These are phyloP conservation scores for Phanerochaete carnosa DNA, from an alignment of 768 basidiomycete species.

Conservation along the genomic window DNA sequence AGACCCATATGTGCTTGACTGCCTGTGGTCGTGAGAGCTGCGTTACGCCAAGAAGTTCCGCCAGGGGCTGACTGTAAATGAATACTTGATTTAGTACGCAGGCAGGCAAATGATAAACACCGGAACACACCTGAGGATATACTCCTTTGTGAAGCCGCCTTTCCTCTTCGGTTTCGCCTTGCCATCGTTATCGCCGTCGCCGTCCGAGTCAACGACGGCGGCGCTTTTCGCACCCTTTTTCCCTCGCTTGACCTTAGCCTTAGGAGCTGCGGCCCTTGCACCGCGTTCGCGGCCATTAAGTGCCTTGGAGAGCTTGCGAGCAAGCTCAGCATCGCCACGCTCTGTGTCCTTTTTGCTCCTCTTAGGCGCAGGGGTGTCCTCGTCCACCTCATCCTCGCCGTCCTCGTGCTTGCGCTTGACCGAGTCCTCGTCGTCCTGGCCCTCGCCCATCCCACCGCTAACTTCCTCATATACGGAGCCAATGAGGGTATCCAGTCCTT, in stretches of 20 bases:
- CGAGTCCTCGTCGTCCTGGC: constrained; percentile 17
- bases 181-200: constrained; percentile 31
- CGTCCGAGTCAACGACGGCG: constrained; percentile 29
- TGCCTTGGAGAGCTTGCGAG: constrained; percentile 40
- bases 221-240: constrained; percentile 35
- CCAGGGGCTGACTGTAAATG: constrained; percentile 61
- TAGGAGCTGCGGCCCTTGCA: constrained; percentile 23
- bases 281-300: constrained; percentile 36
- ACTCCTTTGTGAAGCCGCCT: constrained; percentile 81
- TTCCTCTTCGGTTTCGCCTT: constrained; percentile 44
- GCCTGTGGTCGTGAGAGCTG: constrained; percentile 83
- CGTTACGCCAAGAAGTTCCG: constrained; percentile 61
- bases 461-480: constrained; percentile 60
- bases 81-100: background rate
- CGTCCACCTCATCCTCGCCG: constrained; percentile 17
- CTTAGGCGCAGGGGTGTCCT: constrained; percentile 21
- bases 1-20: constrained; percentile 87
- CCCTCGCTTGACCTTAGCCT: constrained; percentile 23
- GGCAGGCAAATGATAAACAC: background rate
- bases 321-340: constrained; percentile 40
- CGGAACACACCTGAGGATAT: constrained; percentile 58
- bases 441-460: constrained; percentile 27
- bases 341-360: constrained; percentile 21
- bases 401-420: constrained; percentile 20
- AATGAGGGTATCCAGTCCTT: constrained; percentile 69